Conservation (phyloP, 768 basidiomycete genomes). For the Phanerochaete sordida region DNA sequence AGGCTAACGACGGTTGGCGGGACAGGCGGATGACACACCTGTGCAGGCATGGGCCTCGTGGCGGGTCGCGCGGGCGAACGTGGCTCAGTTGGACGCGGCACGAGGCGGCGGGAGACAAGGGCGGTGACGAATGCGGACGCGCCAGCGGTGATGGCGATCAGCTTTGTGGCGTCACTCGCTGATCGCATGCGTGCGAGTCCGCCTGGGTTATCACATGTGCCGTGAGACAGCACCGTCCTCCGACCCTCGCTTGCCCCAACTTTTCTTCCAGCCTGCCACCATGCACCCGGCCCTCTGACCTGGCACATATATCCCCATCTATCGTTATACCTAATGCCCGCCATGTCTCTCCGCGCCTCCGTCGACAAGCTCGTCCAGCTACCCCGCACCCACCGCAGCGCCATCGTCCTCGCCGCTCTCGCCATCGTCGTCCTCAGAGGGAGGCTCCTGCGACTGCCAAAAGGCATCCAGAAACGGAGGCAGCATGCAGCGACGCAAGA, state of each 20-base stretch:
- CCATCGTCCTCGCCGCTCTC: background rate
- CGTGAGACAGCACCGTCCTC: background rate
- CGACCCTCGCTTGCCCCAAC: background rate
- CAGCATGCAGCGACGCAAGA: slow-evolving; percentile 21
- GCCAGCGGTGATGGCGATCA: background rate
- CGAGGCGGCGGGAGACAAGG: too few species aligned
- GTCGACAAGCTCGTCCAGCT: background rate
- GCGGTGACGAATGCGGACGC: background rate
- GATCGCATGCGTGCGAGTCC: too few species aligned
- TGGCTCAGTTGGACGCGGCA: background rate
- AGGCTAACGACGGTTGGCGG: background rate
- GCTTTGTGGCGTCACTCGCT: slow-evolving; percentile 4
- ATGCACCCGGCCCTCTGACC: background rate
- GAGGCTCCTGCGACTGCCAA: slow-evolving; percentile 6
- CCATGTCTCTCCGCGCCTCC: background rate
- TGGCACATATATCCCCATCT: background rate
- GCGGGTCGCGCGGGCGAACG: background rate
- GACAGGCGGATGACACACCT: background rate
- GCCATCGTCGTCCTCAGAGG: slow-evolving; percentile 8
- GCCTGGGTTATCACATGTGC: slow-evolving; percentile 2
- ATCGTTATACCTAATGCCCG: background rate
- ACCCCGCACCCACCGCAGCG: slow-evolving; percentile 1
- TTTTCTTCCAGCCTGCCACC: background rate
- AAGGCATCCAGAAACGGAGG: background rate
- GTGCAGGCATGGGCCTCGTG: background rate